Percentiles rank a stretch among this genome's conserved stretches.
phyloP scores from a whole-genome alignment of 345 rosid genomes.

The Microcos paniculata region DNA sequence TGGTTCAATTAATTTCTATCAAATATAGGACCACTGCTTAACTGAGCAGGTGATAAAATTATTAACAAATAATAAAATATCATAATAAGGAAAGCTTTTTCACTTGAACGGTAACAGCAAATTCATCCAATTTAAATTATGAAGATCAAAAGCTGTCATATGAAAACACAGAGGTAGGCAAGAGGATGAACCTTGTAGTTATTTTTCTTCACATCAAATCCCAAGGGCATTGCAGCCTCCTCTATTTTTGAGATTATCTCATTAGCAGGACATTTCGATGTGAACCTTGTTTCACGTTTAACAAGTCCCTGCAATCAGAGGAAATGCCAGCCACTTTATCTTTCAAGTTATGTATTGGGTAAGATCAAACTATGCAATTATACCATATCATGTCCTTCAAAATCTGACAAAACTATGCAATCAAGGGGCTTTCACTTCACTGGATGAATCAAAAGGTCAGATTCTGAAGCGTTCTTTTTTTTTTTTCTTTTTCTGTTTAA shows the following conservation, averaged over 20 bases:
- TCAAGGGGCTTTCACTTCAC: background rate
- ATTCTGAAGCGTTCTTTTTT: background rate
- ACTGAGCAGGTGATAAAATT: background rate
- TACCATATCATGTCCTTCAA: background rate
- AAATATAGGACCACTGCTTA: background rate
- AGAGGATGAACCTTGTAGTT: conserved; percentile 69
- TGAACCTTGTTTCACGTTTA: conserved; percentile 87
- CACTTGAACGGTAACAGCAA: background rate
- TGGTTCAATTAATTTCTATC: background rate
- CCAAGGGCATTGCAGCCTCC: conserved; percentile 80
- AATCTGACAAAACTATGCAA: background rate
- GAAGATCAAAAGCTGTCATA: background rate
- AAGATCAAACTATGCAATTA: conserved; percentile 2
- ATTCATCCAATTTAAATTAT: background rate
- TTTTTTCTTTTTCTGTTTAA: background rate
- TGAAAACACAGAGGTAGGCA: background rate
- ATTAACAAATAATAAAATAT: background rate
- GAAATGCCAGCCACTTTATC: conserved; percentile 17
- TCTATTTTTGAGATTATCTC: conserved; percentile 93
- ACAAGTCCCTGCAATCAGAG: conserved; percentile 69
- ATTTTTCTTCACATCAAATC: conserved; percentile 92
- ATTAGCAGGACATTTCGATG: conserved; percentile 80
- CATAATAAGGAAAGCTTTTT: background rate
- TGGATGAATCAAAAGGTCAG: background rate
- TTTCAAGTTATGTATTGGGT: conserved; percentile 2